Evolutionary conservation across 148 eudicot genomes (phyloP).

Genomic region (Chenopodium berlandieri): DNA sequence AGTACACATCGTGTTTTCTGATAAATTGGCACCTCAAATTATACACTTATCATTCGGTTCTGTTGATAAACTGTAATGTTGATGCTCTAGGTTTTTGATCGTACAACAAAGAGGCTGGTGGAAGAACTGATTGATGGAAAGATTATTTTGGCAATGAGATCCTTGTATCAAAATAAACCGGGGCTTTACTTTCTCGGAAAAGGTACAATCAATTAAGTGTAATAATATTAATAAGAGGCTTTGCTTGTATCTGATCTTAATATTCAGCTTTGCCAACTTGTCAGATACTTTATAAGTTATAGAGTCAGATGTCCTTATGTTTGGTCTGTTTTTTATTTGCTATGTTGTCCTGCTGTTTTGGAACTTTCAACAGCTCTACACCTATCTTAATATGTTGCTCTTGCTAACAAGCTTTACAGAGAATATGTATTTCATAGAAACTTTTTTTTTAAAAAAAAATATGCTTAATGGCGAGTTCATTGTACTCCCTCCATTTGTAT

Average conservation of each 20-base stretch:
- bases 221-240: neutral
- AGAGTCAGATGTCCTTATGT: too few relatives aligned
- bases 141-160: constrained; percentile 88
- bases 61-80: constrained; percentile 5
- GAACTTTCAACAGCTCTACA: neutral
- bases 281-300: too few relatives aligned
- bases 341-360: neutral
- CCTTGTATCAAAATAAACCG: constrained; percentile 77
- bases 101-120: constrained; percentile 67
- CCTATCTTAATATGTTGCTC: neutral
- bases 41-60: neutral
- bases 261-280: neutral
- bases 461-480: neutral
- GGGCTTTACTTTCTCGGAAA: constrained; percentile 75
- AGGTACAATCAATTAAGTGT: constrained; percentile 39
- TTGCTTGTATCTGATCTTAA: neutral
- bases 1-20: neutral
- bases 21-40: neutral
- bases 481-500: neutral
- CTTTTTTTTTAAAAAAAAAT: too few relatives aligned
- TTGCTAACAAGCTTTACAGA: neutral
- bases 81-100: constrained; percentile 67
- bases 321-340: neutral
- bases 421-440: neutral
- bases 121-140: constrained; percentile 89